Base-by-base conservation (phyloP, 495 filamentous ascomycete genomes). In the Rostrohypoxylon terebratum region DNA sequence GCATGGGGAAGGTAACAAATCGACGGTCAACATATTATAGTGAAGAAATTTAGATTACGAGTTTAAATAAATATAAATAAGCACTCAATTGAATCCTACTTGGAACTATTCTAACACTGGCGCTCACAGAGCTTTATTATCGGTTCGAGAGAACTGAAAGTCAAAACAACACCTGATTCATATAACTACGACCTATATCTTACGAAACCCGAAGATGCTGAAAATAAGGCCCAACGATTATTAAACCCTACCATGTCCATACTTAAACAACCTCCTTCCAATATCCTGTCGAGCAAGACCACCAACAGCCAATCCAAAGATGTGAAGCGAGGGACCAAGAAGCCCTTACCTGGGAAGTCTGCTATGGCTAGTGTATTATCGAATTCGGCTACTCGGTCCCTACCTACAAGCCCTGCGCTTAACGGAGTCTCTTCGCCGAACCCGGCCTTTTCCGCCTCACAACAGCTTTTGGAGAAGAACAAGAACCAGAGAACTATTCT, bases 351-450 rank as follows among this genome's bases (percentile, higher is more conserved):
- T 68, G 84, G 71, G 84, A 85, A 66, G 84, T 83, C 68, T 11
- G 76, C 76, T 13, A 78, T 78, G 69, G 76, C 76, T 5, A 75
- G 47, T 31, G 76, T 74, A 14, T n/a, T 78, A 23, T 71, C 74
- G n/a, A 73, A 47, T 36, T 65, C 71, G 4, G 51, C 75, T 0
- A 69, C 84, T 44, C 87, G 88, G 60, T 92, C 91, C 8, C 81
- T 90, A 38, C 86, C 91, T 18, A 79, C 87, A 6, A 92, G 90
- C 72, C 92, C 92, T 18, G 84, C 87, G 16, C 75, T 93, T 20
- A 83, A 78, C 47, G 83, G 80, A 23, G 73, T 81, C 75, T 85
- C 74, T 40, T 89, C 78, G 1, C 85, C 84, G 25, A 87, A 83
- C 21, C 87, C 89, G 2, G 84, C 83, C 36, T 81, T 76, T 23